phyloP scores from a whole-genome alignment of 768 basidiomycete genomes.

The Rubroboletus satanas region DNA sequence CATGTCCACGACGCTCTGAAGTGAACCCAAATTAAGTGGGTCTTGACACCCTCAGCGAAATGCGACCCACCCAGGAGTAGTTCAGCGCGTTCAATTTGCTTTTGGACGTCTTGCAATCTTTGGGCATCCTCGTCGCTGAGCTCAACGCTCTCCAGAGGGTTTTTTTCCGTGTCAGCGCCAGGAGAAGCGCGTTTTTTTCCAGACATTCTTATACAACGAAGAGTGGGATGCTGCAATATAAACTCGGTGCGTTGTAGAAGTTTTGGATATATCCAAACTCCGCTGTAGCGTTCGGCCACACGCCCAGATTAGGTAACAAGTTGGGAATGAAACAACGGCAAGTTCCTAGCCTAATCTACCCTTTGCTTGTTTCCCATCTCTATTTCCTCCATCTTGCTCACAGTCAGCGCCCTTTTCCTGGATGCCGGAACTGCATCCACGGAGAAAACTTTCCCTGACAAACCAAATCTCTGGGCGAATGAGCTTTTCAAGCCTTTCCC shows the following conservation, averaged over 20 bases:
- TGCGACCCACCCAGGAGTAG: constrained; percentile 61
- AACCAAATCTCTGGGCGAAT: constrained; percentile 30
- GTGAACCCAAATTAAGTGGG: constrained; percentile 7
- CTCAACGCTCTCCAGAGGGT: constrained; percentile 61
- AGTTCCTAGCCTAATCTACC: constrained; percentile 46
- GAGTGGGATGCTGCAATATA: constrained; percentile 6
- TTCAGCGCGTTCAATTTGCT: constrained; percentile 67
- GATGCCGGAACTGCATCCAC: constrained; percentile 36
- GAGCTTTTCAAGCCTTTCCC: constrained; percentile 66
- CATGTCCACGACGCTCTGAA: constrained; percentile 62
- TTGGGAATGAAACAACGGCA: neutral
- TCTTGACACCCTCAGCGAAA: neutral
- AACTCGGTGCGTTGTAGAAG: constrained; percentile 7
- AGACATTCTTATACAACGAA: constrained; percentile 26
- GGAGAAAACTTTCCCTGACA: constrained; percentile 37
- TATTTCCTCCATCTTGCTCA: constrained; percentile 57
- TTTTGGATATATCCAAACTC: constrained; percentile 30
- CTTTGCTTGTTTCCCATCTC: constrained; percentile 83
- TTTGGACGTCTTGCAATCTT: constrained; percentile 62
- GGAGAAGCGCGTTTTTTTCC: constrained; percentile 74
- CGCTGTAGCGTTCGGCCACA: constrained; percentile 20
- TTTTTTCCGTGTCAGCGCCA: constrained; percentile 74
- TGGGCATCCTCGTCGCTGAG: constrained; percentile 68
- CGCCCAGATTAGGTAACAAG: constrained; percentile 9
- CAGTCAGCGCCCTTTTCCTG: constrained; percentile 34